Evolutionary conservation across 768 basidiomycete species (phyloP).

Genomic region (Boletus rubropictus): DNA sequence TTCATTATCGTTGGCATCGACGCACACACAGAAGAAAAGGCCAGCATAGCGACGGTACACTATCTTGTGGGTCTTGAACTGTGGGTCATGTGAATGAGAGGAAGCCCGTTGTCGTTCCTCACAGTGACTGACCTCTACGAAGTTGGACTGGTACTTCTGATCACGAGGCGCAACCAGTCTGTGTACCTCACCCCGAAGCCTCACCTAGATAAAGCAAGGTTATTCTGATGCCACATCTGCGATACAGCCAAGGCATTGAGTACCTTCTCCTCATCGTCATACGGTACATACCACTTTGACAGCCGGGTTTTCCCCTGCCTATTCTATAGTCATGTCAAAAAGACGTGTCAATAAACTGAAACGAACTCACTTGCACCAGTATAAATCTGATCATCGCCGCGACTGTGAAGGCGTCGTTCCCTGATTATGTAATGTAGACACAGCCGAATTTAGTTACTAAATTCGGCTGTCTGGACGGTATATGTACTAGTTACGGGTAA

Average conservation of each 20-base stretch:
- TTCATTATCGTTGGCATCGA: slow-evolving; percentile 98
- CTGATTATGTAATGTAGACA: slow-evolving; percentile 11
- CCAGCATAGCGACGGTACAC: slow-evolving; percentile 97
- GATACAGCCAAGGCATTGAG: background rate
- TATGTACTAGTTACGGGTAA: no score
- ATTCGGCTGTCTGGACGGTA: no score
- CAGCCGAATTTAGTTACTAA: background rate
- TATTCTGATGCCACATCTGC: background rate
- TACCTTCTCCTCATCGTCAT: slow-evolving; percentile 97
- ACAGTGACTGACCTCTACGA: slow-evolving; percentile 77
- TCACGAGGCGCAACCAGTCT: slow-evolving; percentile 92
- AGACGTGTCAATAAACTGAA: background rate
- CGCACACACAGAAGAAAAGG: slow-evolving; percentile 95
- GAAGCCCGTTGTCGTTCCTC: background rate
- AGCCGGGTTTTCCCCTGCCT: slow-evolving; percentile 96
- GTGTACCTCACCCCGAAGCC: slow-evolving; percentile 94
- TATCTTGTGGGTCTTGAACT: slow-evolving; percentile 98
- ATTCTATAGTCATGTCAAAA: slow-evolving; percentile 49
- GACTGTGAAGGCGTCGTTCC: slow-evolving; percentile 9
- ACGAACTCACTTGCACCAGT: slow-evolving; percentile 73
- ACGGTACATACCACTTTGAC: slow-evolving; percentile 98
- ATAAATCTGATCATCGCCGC: slow-evolving; percentile 90
- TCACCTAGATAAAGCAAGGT: slow-evolving; percentile 48
- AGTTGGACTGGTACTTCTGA: slow-evolving; percentile 98
- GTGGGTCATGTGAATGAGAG: slow-evolving; percentile 6